These are phyloP conservation scores for Moesziomyces globuligerus DNA, from an alignment of 1,284 basidiomycete genomes.

Conservation along the genomic window DNA sequence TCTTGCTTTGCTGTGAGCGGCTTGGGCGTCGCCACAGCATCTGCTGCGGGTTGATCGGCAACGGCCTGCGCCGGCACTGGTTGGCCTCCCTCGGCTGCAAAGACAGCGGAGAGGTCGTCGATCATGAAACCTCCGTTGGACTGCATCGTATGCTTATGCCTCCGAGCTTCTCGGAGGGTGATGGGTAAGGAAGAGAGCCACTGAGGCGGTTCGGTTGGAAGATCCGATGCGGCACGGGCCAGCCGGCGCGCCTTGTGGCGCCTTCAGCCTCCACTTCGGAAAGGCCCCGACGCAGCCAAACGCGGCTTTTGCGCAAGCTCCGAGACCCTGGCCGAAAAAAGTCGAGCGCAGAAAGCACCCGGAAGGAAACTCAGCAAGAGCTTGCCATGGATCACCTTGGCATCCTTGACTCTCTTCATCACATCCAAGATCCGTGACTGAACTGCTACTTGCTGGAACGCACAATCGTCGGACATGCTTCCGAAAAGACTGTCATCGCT, in stretches of 20 bases:
- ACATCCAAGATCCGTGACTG: too few relatives aligned
- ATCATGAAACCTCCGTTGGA: conserved; percentile 42
- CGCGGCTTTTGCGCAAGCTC: too few relatives aligned
- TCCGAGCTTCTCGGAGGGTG: neutral
- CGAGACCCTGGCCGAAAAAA: neutral
- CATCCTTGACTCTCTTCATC: too few relatives aligned
- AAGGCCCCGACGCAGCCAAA: neutral
- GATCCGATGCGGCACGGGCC: conserved; percentile 9
- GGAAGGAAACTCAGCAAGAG: too few relatives aligned
- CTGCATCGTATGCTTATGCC: conserved; percentile 30
- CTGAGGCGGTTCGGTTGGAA: conserved; percentile 8
- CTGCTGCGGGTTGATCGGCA: neutral
- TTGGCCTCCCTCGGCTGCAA: conserved; percentile 11
- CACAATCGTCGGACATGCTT: neutral
- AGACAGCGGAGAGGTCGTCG: conserved; percentile 35
- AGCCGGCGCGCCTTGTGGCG: neutral
- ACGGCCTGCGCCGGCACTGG: neutral
- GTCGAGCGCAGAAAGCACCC: too few relatives aligned
- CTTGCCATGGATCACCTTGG: too few relatives aligned
- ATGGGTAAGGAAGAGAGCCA: neutral
- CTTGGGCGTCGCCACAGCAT: conserved; percentile 32
- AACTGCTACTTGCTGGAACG: neutral
- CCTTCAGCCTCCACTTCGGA: conserved; percentile 8
- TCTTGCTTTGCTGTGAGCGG: conserved; percentile 49
- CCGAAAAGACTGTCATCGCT: neutral